Percentiles rank a stretch among this genome's conserved stretches.
Conservation (phyloP, 345 rosid genomes). For the Acer campestre region DNA sequence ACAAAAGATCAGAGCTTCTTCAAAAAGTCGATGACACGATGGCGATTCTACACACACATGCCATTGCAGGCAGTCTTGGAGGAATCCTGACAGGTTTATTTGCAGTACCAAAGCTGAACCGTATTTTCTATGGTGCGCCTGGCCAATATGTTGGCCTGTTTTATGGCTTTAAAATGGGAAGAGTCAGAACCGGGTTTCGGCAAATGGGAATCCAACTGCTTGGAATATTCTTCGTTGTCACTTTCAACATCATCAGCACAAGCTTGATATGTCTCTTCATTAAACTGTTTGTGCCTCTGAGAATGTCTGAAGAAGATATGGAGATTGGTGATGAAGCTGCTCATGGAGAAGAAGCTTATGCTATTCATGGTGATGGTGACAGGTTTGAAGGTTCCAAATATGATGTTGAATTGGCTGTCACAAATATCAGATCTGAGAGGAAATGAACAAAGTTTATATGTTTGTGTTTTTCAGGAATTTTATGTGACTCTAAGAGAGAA, state of each 20-base stretch:
- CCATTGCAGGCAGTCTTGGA: slow-evolving; percentile 49
- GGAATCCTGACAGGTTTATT: slow-evolving; percentile 47
- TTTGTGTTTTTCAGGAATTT: neutral
- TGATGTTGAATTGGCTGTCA: slow-evolving; percentile 13
- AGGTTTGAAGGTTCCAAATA: slow-evolving; percentile 21
- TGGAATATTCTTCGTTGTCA: slow-evolving; percentile 28
- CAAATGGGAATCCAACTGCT: slow-evolving; percentile 48
- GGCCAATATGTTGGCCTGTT: slow-evolving; percentile 37
- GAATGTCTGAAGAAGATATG: slow-evolving; percentile 53
- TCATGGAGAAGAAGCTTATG: slow-evolving; percentile 51
- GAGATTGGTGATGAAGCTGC: slow-evolving; percentile 48
- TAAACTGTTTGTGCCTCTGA: slow-evolving; percentile 32
- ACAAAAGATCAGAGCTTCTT: slow-evolving; percentile 39
- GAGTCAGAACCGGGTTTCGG: slow-evolving; percentile 24
- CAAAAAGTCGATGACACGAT: slow-evolving; percentile 56
- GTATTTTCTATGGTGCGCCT: slow-evolving; percentile 13
- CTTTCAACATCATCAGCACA: slow-evolving; percentile 32
- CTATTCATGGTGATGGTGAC: slow-evolving; percentile 35
- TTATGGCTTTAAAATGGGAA: slow-evolving; percentile 37
- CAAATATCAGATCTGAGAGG: neutral
- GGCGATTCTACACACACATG: slow-evolving; percentile 57
- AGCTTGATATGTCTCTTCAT: slow-evolving; percentile 40
- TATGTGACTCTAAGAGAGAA: neutral
- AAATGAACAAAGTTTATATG: neutral
- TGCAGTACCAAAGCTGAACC: slow-evolving; percentile 40